Conservation (phyloP, 2,329 filamentous ascomycete genomes). For the Emmonsia crescens region DNA sequence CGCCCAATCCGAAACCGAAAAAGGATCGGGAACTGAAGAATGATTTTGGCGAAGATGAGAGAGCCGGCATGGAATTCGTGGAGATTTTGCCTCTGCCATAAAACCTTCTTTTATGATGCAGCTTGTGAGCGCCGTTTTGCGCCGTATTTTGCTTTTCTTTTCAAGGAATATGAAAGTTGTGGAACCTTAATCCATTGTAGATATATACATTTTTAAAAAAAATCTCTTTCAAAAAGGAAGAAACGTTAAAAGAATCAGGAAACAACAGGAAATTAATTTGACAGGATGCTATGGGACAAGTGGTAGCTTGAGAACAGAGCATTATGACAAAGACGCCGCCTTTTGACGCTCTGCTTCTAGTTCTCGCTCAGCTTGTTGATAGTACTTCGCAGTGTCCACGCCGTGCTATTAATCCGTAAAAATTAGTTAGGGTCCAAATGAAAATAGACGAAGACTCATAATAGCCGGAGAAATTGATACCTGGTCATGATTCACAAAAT, state of each 20-base stretch:
- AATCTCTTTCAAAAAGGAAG: background rate
- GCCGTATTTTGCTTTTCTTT: background rate
- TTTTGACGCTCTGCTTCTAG: constrained; percentile 62
- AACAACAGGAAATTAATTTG: background rate
- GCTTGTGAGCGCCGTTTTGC: background rate
- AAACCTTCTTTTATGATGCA: background rate
- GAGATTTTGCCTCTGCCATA: background rate
- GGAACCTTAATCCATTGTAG: background rate
- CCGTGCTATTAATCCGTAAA: constrained; percentile 53
- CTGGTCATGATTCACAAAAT: constrained; percentile 89
- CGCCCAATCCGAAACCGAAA: constrained; percentile 54
- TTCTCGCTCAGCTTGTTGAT: constrained; percentile 86
- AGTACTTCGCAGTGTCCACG: constrained; percentile 97
- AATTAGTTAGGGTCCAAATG: constrained; percentile 12
- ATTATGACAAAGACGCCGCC: constrained; percentile 14
- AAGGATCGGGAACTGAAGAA: constrained; percentile 54
- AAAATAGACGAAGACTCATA: background rate
- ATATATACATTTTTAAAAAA: constrained; percentile 5
- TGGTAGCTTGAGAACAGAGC: background rate
- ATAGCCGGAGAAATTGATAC: constrained; percentile 24
- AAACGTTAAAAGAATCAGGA: background rate
- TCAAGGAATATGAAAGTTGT: constrained; percentile 1
- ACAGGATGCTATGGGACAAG: background rate
- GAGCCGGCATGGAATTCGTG: background rate
- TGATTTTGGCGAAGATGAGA: constrained; percentile 30